Evolutionary conservation across 2,329 filamentous ascomycete species (phyloP), one percentile per base, ranked within the genome.

Genomic region (Cercospora zeina): DNA sequence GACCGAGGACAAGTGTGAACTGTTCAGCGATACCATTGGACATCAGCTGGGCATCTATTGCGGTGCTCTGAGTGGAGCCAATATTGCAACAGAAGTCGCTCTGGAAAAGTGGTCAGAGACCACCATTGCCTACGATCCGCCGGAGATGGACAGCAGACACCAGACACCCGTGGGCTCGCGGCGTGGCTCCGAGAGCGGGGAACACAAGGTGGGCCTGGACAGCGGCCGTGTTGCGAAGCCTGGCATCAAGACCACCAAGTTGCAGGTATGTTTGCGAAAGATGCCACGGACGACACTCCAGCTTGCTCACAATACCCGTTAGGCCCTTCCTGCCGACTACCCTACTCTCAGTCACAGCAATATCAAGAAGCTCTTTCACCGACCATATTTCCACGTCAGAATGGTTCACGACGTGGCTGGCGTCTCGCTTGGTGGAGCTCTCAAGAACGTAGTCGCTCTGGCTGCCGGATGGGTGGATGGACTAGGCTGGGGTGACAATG

Each of bases 61-160:
- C 72, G 95, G 95, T 72, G 93, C 95, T 9, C 84, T 99, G 39
- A 96, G 91, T 47, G 95, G 95, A 59, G 95, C 95, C 71, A 99
- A 99, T 80, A 95, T 99, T 72, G 95, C 96, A 54, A 90, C 85
- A 68, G 96, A 99, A 77, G 95, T 99, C 71, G 95, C 95, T 1
- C 85, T 87, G 69, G 95, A 97, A 81, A 96, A 97, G 77, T 97
- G 91, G 85, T 96, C 90, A 64, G 95, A 97, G 80, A 97, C 95
- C 2, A 99, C 93, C 21, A 88, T 99, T 63, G 95, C 93, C 51
- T 99, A 99, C 77, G 92, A 96, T 73, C 93, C 95, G 24, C 95
- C 95, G 0, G 84, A 86, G 14, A 86, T 96, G 80, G 93, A 97
- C 78, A 95, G 89, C 70, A 86, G 89, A 70, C 86, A 87, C 45